These are phyloP conservation scores for Aspergillus homomorphus DNA, from an alignment of 495 filamentous ascomycete genomes.

Conservation along the genomic window DNA sequence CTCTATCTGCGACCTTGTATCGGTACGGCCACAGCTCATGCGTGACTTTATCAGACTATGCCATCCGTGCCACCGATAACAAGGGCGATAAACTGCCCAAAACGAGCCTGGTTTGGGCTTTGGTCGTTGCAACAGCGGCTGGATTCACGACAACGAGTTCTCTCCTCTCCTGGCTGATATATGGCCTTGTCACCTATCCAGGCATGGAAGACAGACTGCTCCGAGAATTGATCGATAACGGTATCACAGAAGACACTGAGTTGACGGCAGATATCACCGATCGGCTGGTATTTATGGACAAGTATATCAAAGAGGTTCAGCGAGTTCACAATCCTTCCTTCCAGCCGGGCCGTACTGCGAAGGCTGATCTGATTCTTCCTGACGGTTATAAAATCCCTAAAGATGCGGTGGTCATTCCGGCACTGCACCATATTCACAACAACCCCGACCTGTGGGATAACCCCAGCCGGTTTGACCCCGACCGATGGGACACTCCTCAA, in stretches of 20 bases:
- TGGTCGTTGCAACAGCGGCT: slow-evolving; percentile 42
- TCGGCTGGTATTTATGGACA: slow-evolving; percentile 46
- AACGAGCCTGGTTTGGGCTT: slow-evolving; percentile 26
- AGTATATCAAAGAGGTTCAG: slow-evolving; percentile 57
- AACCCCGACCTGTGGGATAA: slow-evolving; percentile 52
- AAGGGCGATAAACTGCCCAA: slow-evolving; percentile 51
- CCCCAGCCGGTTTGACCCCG: slow-evolving; percentile 50
- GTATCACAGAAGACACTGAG: slow-evolving; percentile 32
- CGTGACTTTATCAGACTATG: slow-evolving; percentile 23
- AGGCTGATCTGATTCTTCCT: slow-evolving; percentile 49
- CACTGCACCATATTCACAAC: slow-evolving; percentile 51
- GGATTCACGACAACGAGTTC: slow-evolving; percentile 54
- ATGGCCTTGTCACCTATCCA: slow-evolving; percentile 44
- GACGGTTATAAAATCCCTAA: slow-evolving; percentile 53
- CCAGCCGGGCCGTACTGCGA: slow-evolving; percentile 52
- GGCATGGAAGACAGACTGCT: slow-evolving; percentile 51
- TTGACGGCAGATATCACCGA: slow-evolving; percentile 40
- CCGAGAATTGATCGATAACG: slow-evolving; percentile 53
- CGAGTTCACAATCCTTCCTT: slow-evolving; percentile 54
- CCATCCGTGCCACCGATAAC: slow-evolving; percentile 46
- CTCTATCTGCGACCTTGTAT: not conserved
- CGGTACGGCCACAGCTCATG: too few relatives aligned
- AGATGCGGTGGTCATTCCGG: slow-evolving; percentile 46
- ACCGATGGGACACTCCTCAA: slow-evolving; percentile 51
- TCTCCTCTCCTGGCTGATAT: slow-evolving; percentile 54